Conservation (phyloP, 2,329 filamentous ascomycete species). For the Colletotrichum camelliae region DNA sequence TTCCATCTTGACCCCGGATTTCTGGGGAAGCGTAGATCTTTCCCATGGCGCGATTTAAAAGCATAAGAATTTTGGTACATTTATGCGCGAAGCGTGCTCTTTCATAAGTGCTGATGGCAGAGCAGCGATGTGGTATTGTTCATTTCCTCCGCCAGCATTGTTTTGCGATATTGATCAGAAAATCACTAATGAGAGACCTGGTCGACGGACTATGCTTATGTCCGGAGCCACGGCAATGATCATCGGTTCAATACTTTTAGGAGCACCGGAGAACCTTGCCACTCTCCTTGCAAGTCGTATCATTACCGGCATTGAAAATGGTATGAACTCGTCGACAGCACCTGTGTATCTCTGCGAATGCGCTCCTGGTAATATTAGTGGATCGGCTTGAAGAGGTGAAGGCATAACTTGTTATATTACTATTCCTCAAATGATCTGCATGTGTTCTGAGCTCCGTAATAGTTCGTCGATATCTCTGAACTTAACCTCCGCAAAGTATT, state of each 20-base stretch:
- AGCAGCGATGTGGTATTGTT: too few species aligned
- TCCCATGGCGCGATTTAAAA: background rate
- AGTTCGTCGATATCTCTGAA: background rate
- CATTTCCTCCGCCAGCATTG: too few species aligned
- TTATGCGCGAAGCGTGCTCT: background rate
- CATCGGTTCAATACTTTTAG: background rate
- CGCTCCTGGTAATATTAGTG: slow-evolving; percentile 42
- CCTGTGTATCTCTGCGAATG: slow-evolving; percentile 15
- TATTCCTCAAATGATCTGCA: background rate
- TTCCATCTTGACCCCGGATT: background rate
- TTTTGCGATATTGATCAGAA: background rate
- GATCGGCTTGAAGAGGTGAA: background rate
- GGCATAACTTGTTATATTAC: background rate
- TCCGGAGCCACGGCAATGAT: background rate
- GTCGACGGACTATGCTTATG: background rate
- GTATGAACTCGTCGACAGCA: background rate
- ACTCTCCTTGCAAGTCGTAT: background rate
- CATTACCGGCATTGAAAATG: background rate
- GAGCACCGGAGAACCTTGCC: background rate
- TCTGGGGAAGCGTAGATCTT: background rate
- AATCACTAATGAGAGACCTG: background rate
- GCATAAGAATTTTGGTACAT: background rate
- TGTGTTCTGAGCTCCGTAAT: background rate
- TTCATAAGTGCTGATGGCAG: background rate
- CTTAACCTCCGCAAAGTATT: background rate